These are phyloP conservation scores for Tricholoma saponaceum DNA, from an alignment of 768 basidiomycete genomes.

Conservation along the genomic window DNA sequence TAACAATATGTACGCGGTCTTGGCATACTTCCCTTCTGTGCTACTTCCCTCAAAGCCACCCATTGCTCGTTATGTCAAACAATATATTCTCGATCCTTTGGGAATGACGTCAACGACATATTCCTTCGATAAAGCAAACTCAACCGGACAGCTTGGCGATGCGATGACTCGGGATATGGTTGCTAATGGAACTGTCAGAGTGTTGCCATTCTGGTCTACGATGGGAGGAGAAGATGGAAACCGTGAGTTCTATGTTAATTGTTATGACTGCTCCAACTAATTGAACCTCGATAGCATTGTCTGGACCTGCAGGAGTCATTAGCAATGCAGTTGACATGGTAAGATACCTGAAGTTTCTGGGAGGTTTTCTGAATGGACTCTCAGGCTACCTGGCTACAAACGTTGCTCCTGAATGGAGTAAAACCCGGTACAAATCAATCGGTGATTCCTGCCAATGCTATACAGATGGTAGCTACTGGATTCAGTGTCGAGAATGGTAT, in stretches of 20 bases:
- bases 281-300: constrained; percentile 9
- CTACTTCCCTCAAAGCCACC: constrained; percentile 12
- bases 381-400: constrained; percentile 27
- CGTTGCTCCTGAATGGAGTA: constrained; percentile 21
- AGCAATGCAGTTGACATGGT: constrained; percentile 24
- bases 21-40: constrained; percentile 20
- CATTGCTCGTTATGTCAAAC: constrained; percentile 22
- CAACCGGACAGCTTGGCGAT: constrained; percentile 22
- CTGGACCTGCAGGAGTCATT: constrained; percentile 28
- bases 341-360: background rate
- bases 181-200: no score
- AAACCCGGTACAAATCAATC: constrained; percentile 17
- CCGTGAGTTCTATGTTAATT: no score
- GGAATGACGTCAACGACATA: constrained; percentile 24
- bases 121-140: constrained; percentile 20
- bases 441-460: constrained; percentile 16
- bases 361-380: background rate
- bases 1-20: constrained; percentile 24
- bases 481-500: background rate
- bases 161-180: no score
- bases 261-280: no score
- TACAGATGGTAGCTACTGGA: background rate
- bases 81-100: constrained; percentile 23
- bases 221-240: no score
- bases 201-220: no score